Conservation (phyloP, 176 grass and related monocot genomes). For the Cenchrus americanus region DNA sequence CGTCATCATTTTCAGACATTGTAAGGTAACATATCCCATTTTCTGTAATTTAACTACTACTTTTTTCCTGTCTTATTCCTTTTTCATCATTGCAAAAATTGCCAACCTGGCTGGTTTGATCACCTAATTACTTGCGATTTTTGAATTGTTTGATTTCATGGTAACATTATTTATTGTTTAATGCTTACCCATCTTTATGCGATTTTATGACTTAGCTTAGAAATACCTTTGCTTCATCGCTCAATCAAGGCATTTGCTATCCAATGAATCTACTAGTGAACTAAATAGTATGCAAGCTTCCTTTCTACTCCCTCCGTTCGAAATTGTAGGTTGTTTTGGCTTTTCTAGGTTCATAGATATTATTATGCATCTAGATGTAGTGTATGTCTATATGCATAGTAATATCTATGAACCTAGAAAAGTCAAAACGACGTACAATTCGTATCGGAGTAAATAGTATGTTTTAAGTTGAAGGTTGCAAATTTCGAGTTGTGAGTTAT, state of each 20-base stretch:
- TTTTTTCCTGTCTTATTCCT: constrained; percentile 9
- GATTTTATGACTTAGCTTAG: background rate
- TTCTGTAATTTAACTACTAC: constrained; percentile 19
- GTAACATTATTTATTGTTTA: background rate
- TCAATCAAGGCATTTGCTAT: background rate
- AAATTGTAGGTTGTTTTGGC: too few species aligned
- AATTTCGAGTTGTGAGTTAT: background rate
- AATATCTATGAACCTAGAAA: too few species aligned
- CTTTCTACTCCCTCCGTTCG: background rate
- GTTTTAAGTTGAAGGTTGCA: background rate
- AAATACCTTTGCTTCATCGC: background rate
- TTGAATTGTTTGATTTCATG: background rate
- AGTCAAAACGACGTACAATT: too few species aligned
- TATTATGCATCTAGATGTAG: too few species aligned
- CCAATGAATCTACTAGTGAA: background rate
- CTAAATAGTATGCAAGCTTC: background rate
- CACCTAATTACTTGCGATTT: background rate
- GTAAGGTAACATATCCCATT: constrained; percentile 62
- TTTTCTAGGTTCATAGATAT: too few species aligned
- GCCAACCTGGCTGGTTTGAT: background rate
- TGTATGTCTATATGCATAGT: too few species aligned
- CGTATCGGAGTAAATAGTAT: too few species aligned
- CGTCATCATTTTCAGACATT: constrained; percentile 81
- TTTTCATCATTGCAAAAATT: constrained; percentile 8
- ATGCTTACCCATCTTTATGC: background rate